Conservation (phyloP, 495 filamentous ascomycete species). For the Annulohypoxylon moriforme region DNA sequence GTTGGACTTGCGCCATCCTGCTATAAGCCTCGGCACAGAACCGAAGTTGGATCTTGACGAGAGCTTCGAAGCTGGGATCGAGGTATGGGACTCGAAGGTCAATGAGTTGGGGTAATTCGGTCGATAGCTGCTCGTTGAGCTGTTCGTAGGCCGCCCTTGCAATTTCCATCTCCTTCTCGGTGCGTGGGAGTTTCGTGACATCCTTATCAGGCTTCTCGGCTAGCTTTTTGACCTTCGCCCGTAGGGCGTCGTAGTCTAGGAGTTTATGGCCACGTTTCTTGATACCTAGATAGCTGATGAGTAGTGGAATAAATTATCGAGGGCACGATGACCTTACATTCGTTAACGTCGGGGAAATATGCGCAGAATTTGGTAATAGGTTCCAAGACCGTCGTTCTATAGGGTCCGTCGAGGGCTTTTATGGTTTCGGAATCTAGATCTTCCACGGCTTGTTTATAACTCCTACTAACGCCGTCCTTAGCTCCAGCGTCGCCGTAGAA, state of each 20-base stretch:
- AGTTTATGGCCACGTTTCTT: constrained; percentile 98
- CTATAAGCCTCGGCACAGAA: constrained; percentile 98
- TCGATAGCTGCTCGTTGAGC: constrained; percentile 93
- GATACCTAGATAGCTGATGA: constrained; percentile 68
- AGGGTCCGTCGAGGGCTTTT: constrained; percentile 97
- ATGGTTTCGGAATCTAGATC: constrained; percentile 98
- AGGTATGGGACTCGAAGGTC: constrained; percentile 96
- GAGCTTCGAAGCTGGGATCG: constrained; percentile 94
- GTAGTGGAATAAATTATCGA: background rate
- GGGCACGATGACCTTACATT: constrained; percentile 69
- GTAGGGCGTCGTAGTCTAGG: constrained; percentile 95
- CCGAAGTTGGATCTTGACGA: constrained; percentile 97
- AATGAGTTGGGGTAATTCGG: constrained; percentile 95
- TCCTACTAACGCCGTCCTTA: constrained; percentile 90
- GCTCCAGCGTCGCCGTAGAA: constrained; percentile 98
- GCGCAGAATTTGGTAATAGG: constrained; percentile 95
- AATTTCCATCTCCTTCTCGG: constrained; percentile 94
- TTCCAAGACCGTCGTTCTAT: constrained; percentile 93
- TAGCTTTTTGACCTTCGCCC: constrained; percentile 94
- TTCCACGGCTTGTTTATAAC: constrained; percentile 97
- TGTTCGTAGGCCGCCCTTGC: constrained; percentile 93
- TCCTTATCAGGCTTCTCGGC: constrained; percentile 99
- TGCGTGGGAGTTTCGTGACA: constrained; percentile 89
- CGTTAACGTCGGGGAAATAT: constrained; percentile 99
- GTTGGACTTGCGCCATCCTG: constrained; percentile 98